A percentile compares a stretch with the other conserved stretches of the same genome.
These are phyloP conservation scores for Irpex sp. DNA, from an alignment of 1,284 basidiomycete species.

Conservation along the genomic window DNA sequence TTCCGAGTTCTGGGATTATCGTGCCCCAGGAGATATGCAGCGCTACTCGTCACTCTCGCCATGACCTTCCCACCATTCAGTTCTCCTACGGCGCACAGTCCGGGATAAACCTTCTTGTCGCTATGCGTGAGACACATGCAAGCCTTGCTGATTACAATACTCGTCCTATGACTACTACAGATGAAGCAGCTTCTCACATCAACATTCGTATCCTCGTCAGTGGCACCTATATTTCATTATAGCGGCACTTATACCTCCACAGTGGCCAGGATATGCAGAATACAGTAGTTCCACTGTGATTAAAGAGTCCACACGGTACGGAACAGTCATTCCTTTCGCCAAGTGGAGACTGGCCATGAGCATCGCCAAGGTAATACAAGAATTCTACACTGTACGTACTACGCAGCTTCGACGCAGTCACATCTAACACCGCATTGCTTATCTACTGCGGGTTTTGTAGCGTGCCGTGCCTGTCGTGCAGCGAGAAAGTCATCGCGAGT, in stretches of 20 bases:
- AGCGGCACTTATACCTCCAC: background rate
- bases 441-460: background rate
- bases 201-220: background rate
- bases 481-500: background rate
- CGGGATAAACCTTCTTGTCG: background rate
- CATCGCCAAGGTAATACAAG: background rate
- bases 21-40: background rate
- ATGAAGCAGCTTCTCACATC: background rate
- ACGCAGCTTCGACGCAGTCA: background rate
- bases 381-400: background rate
- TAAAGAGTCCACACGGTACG: background rate
- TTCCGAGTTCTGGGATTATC: background rate
- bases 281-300: background rate
- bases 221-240: background rate
- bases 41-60: background rate
- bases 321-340: background rate
- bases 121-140: background rate
- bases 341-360: background rate
- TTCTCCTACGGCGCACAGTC: background rate
- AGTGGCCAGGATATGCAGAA: background rate
- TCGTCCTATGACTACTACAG: background rate
- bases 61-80: background rate
- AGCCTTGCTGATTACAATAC: background rate
- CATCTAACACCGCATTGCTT: no score
- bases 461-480: background rate